Evolutionary conservation across 371 early-diverging fungal genomes (phyloP), one percentile per base, ranked within the genome.

Genomic region (Zopfochytrium polystomum): DNA sequence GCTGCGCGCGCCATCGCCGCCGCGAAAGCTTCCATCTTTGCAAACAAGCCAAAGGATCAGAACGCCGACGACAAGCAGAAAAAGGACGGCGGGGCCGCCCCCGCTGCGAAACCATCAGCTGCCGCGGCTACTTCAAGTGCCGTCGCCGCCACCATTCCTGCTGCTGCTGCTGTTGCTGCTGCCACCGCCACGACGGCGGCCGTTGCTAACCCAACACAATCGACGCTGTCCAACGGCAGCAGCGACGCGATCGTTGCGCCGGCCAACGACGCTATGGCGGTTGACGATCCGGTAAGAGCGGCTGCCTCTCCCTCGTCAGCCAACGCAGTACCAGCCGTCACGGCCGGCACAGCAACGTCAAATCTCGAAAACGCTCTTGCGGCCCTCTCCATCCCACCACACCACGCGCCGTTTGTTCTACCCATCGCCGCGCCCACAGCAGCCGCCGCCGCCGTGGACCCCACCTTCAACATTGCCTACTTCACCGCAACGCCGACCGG

Each of bases 11-110:
- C 47, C 15, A 15, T 45, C 3, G 44, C 23, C 7, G 62, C 22
- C 26, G 15, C 54, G 38, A 43, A 6, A 11, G 30, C 22, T 7
- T 29, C 31, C 30, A 11, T 52, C 50, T 20, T 6, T 7, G 31
- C 45, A 35, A 26, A 31, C 29, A 60, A 60, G 33, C 32, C 30
- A 6, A 59, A n/a, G n/a, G n/a, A n/a, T n/a, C n/a, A n/a, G n/a
- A n/a, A n/a, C n/a, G n/a, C n/a, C n/a, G 13, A 47, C 48, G 29
- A 25, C 52, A 52, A 52, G 30, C 9, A 13, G 9, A 23, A 23
- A 9, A 31, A 52, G n/a, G 6, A 7, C 18, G 23, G 6, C 15
- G 52, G 13, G 13, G 31, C 18, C n/a, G 13, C 52, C n/a, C n/a
- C n/a, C n/a, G n/a, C n/a, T n/a, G n/a, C n/a, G n/a, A n/a, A n/a